Conservation (phyloP, 2,329 filamentous ascomycete genomes). For the Apiospora aurea region DNA sequence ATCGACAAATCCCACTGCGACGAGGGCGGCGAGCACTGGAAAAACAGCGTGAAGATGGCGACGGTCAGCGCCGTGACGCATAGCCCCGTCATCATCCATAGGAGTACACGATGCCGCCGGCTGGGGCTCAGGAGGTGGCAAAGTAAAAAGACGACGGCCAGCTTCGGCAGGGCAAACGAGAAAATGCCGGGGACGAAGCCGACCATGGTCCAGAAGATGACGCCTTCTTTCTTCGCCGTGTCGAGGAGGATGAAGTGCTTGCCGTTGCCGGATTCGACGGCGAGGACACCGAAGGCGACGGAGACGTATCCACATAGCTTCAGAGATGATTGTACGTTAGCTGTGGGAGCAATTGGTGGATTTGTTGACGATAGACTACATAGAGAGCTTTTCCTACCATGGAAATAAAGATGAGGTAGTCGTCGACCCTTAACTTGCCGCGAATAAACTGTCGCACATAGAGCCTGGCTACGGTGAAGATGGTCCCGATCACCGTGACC, state of each 20-base stretch:
- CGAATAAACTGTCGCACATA: background rate
- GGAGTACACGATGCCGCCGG: slow-evolving; percentile 27
- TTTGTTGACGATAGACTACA: background rate
- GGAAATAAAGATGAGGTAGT: slow-evolving; percentile 7
- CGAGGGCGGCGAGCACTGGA: background rate
- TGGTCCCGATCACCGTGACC: background rate
- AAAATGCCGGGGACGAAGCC: slow-evolving; percentile 40
- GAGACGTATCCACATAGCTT: slow-evolving; percentile 36
- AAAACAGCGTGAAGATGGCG: background rate
- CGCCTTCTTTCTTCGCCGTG: slow-evolving; percentile 30
- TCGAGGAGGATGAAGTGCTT: slow-evolving; percentile 37
- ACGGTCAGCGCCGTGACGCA: background rate
- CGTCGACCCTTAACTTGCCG: background rate
- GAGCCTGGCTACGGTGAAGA: background rate
- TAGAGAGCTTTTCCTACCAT: background rate
- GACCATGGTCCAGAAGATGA: slow-evolving; percentile 36
- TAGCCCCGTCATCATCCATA: background rate
- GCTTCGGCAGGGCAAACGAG: slow-evolving; percentile 39
- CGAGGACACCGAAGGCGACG: slow-evolving; percentile 36
- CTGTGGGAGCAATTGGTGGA: background rate
- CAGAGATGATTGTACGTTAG: background rate
- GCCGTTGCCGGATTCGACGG: slow-evolving; percentile 41
- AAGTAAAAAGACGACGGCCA: slow-evolving; percentile 38
- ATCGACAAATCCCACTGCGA: background rate
- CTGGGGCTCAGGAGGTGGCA: slow-evolving; percentile 36